A percentile compares a stretch with the other conserved stretches of the same genome.
Conservation (phyloP, 352 stramenopile species). For the Globisporangium heterothallicum region DNA sequence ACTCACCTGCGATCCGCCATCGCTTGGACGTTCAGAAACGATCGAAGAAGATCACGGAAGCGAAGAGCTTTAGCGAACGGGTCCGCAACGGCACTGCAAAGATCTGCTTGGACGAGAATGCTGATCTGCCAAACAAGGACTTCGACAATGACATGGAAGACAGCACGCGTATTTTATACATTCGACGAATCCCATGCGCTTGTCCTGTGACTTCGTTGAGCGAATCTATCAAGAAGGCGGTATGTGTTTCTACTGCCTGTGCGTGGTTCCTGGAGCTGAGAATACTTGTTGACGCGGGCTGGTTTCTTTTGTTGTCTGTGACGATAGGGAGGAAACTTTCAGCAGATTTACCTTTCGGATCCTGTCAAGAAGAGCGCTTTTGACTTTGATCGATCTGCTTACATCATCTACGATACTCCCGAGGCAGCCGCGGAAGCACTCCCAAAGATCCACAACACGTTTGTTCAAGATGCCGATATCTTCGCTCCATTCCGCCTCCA, state of each 20-base stretch:
- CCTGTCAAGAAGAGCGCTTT: slow-evolving; percentile 83
- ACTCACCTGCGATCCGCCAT: slow-evolving; percentile 70
- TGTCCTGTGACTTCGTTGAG: slow-evolving; percentile 64
- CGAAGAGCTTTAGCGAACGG: slow-evolving; percentile 70
- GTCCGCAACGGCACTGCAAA: slow-evolving; percentile 40
- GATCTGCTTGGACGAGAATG: slow-evolving; percentile 65
- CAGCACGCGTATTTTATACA: slow-evolving; percentile 69
- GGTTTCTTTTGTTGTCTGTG: slow-evolving; percentile 2
- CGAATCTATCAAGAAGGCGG: slow-evolving; percentile 79
- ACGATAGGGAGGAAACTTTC: slow-evolving; percentile 48
- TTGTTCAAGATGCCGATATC: slow-evolving; percentile 71
- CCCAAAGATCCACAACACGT: slow-evolving; percentile 83
- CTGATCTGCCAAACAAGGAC: slow-evolving; percentile 33
- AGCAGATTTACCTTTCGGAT: slow-evolving; percentile 77
- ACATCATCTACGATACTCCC: slow-evolving; percentile 79
- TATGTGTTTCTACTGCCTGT: slow-evolving; percentile 18
- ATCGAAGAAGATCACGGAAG: slow-evolving; percentile 62
- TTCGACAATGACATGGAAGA: slow-evolving; percentile 79
- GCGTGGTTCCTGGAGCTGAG: not conserved
- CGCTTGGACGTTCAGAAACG: slow-evolving; percentile 61
- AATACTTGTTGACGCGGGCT: not conserved
- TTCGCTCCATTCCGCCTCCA: slow-evolving; percentile 77
- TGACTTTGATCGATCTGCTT: slow-evolving; percentile 81
- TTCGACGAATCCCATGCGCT: slow-evolving; percentile 74
- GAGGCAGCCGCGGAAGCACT: slow-evolving; percentile 66